These are phyloP conservation scores for Sanguinoderma infundibulare DNA, from an alignment of 1,284 basidiomycete species.

Conservation along the genomic window DNA sequence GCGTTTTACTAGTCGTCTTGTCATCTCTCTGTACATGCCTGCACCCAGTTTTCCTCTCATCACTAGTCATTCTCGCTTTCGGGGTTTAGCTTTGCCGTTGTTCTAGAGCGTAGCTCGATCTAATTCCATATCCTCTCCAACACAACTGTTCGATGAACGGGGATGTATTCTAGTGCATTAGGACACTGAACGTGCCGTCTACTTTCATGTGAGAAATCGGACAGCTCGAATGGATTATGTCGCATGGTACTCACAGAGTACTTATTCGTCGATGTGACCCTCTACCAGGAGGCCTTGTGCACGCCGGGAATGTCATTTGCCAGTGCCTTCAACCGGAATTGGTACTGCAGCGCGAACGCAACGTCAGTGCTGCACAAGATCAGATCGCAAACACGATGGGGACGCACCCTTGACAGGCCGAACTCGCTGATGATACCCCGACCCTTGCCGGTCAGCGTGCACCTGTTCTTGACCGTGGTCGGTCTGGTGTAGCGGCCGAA, in stretches of 20 bases:
- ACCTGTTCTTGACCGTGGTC: slow-evolving; percentile 87
- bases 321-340: slow-evolving; percentile 87
- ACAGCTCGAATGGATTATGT: neutral
- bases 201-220: neutral
- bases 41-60: neutral
- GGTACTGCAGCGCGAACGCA: slow-evolving; percentile 58
- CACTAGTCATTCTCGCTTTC: slow-evolving; percentile 12
- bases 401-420: slow-evolving; percentile 82
- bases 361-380: neutral
- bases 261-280: neutral
- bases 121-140: neutral
- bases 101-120: neutral
- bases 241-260: slow-evolving; percentile 5
- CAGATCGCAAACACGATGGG: neutral
- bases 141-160: neutral
- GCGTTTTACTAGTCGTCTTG: neutral
- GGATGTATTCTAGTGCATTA: neutral
- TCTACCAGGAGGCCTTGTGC: slow-evolving; percentile 83
- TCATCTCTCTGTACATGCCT: neutral
- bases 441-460: slow-evolving; percentile 83
- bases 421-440: slow-evolving; percentile 90
- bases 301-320: slow-evolving; percentile 85
- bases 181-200: neutral
- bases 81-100: slow-evolving; percentile 1
- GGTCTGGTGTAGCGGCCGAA: slow-evolving; percentile 85